Evolutionary conservation across 2,329 filamentous ascomycete genomes (phyloP).

Genomic region (Clarireedia hainanense): DNA sequence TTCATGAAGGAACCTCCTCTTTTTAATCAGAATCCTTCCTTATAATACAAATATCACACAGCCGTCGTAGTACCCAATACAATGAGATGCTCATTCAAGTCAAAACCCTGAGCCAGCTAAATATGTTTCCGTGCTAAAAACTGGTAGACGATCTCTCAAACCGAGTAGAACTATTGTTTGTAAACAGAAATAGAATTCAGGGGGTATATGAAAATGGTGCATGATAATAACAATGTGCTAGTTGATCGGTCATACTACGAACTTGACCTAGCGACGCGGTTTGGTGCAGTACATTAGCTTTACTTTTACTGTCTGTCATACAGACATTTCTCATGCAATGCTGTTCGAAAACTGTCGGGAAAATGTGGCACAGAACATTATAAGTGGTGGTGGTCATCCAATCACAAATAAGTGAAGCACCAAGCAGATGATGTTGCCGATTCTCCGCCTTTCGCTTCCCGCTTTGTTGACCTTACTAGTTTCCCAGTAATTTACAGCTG

Average conservation of each 20-base stretch:
- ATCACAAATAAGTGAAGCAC: not conserved
- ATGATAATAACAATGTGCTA: too few relatives aligned
- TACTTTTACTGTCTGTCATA: not conserved
- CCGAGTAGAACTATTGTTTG: too few relatives aligned
- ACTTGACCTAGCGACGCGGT: not conserved
- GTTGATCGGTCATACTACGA: too few relatives aligned
- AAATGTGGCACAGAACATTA: not conserved
- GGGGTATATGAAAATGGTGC: too few relatives aligned
- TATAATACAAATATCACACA: conserved; percentile 22
- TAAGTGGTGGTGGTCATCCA: not conserved
- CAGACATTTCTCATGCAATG: not conserved
- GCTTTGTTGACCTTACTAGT: not conserved
- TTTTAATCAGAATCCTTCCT: conserved; percentile 27
- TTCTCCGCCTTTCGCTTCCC: conserved; percentile 6
- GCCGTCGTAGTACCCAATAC: conserved; percentile 5
- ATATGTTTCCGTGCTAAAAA: not conserved
- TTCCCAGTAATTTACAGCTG: not conserved
- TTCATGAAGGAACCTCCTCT: conserved; percentile 22
- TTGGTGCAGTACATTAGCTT: not conserved
- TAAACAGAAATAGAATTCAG: too few relatives aligned
- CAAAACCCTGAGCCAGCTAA: too few relatives aligned
- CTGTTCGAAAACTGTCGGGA: not conserved
- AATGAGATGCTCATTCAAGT: not conserved
- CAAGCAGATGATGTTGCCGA: conserved; percentile 5
- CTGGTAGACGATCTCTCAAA: too few relatives aligned